These are phyloP conservation scores for Dendrothele bispora DNA, from an alignment of 768 basidiomycete genomes.

Conservation along the genomic window DNA sequence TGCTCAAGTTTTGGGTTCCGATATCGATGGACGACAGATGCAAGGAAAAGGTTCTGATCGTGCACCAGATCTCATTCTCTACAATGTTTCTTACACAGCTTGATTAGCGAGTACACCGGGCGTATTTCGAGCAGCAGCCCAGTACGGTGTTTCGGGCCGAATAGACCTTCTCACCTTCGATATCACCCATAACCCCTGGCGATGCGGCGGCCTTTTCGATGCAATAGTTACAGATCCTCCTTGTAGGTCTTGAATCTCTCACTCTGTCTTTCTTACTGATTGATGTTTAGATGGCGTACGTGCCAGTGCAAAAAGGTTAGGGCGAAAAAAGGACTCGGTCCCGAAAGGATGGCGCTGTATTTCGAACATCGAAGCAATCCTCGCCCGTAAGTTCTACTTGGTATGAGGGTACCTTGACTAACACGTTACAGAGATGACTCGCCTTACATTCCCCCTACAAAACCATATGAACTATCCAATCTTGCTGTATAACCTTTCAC, in stretches of 20 bases:
- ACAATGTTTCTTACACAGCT: no score
- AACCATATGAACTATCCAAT: conserved; percentile 87
- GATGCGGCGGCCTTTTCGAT: conserved; percentile 88
- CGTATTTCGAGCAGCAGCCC: conserved; percentile 73
- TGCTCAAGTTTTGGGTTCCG: conserved; percentile 85
- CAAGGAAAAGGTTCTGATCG: conserved; percentile 74
- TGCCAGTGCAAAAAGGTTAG: conserved; percentile 80
- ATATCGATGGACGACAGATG: conserved; percentile 98
- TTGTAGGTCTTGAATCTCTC: conserved; percentile 50
- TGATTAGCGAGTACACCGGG: conserved; percentile 63
- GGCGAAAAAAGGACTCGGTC: conserved; percentile 55
- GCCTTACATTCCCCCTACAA: conserved; percentile 85
- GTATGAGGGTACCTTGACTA: neutral
- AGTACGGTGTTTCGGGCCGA: conserved; percentile 74
- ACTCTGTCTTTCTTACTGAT: no score
- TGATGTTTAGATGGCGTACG: conserved; percentile 83
- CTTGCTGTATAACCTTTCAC: conserved; percentile 79
- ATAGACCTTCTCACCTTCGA: conserved; percentile 92
- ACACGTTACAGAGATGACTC: conserved; percentile 44
- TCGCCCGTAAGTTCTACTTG: conserved; percentile 40
- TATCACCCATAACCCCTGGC: conserved; percentile 83
- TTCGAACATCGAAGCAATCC: conserved; percentile 35
- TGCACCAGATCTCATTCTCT: neutral
- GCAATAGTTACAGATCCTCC: conserved; percentile 94
- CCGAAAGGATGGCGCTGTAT: conserved; percentile 36